These are phyloP conservation scores for Auricularia auricula-judae DNA, from an alignment of 768 basidiomycete genomes.

Conservation along the genomic window DNA sequence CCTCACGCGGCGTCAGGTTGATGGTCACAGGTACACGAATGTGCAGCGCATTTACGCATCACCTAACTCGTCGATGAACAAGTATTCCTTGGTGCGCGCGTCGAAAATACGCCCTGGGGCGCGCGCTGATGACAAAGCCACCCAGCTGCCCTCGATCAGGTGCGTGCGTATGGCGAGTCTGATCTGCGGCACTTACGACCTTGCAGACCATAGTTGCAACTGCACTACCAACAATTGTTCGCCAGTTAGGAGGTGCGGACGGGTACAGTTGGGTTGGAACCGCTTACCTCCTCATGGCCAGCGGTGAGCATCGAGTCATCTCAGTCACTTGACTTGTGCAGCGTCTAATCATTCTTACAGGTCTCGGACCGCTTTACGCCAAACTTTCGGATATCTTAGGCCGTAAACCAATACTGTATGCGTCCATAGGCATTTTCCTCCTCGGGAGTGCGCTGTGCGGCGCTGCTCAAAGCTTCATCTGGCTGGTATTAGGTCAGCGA, in stretches of 20 bases:
- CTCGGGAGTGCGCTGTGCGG: constrained; percentile 17
- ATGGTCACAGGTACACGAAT: not conserved
- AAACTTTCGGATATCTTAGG: constrained; percentile 8
- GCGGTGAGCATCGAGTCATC: not conserved
- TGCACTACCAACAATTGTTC: not conserved
- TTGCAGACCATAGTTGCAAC: not conserved
- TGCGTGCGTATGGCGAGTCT: not conserved
- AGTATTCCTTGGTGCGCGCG: not conserved
- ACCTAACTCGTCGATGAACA: too few relatives aligned
- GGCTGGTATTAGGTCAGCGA: constrained; percentile 12
- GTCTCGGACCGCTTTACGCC: constrained; percentile 2
- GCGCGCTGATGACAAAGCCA: not conserved
- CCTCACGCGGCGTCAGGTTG: not conserved
- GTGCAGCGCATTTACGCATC: not conserved
- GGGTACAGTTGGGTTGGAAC: constrained; percentile 9
- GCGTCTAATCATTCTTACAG: not conserved
- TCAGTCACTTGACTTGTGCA: not conserved
- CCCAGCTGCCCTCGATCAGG: not conserved
- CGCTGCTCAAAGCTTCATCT: constrained; percentile 18
- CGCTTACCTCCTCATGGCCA: constrained; percentile 7
- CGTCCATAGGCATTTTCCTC: constrained; percentile 8
- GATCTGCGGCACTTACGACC: not conserved
- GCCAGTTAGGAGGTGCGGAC: not conserved
- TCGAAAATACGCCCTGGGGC: not conserved
- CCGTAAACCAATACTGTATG: constrained; percentile 8